Evolutionary conservation across 225 moss, liverwort and hornwort species (phyloP).

Genomic region (Marchantia paleacea): DNA sequence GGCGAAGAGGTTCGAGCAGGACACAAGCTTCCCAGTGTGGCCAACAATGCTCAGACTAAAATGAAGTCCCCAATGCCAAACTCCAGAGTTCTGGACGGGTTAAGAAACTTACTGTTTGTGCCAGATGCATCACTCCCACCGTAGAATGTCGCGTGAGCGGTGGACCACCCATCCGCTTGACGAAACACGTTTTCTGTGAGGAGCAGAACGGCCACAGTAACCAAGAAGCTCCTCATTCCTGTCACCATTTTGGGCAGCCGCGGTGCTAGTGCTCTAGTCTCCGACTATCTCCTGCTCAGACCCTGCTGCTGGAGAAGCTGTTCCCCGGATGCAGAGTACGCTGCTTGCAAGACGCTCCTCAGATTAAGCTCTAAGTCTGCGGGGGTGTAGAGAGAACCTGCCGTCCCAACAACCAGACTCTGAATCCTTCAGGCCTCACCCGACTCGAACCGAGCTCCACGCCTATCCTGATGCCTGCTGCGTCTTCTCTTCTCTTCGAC

Average conservation of each 20-base stretch:
- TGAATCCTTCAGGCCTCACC: too few species aligned
- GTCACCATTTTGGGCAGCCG: neutral
- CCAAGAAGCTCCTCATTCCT: neutral
- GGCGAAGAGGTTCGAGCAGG: neutral
- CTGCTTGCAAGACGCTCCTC: too few species aligned
- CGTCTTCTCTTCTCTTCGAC: too few species aligned
- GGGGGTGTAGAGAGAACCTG: too few species aligned
- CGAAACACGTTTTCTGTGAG: neutral
- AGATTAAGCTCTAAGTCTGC: too few species aligned
- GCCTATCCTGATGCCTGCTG: too few species aligned
- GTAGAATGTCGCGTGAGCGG: constrained; percentile 43
- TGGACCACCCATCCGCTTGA: constrained; percentile 16
- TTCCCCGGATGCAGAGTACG: too few species aligned
- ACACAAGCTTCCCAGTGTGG: neutral
- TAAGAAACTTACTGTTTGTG: constrained; percentile 37
- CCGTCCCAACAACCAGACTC: too few species aligned
- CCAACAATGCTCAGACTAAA: neutral
- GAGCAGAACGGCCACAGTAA: neutral
- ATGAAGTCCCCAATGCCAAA: neutral
- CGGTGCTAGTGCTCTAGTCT: neutral
- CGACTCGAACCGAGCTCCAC: too few species aligned
- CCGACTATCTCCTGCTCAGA: neutral
- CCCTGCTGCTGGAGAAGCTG: neutral
- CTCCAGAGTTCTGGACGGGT: neutral
- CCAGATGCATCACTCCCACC: constrained; percentile 45